Evolutionary conservation across 495 filamentous ascomycete genomes (phyloP).

Genomic region (Pseudoneurospora amorphoporcata): DNA sequence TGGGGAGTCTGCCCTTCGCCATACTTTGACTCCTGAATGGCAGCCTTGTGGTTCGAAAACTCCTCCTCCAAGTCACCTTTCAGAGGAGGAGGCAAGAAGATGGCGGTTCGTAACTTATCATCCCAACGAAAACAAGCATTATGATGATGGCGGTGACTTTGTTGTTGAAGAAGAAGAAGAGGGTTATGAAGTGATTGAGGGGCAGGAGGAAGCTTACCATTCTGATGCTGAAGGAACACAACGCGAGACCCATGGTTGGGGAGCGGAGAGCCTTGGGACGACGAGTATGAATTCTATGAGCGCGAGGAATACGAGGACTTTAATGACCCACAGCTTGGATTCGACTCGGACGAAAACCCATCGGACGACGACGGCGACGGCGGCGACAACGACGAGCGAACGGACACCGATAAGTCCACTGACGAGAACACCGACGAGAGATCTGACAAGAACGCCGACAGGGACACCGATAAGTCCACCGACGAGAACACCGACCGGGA

Average conservation of each 20-base stretch:
- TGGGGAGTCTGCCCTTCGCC: neutral
- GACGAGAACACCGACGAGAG: neutral
- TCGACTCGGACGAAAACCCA: no score
- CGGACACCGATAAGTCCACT: neutral
- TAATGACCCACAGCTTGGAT: no score
- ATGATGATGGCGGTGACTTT: neutral
- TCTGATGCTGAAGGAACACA: neutral
- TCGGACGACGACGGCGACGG: no score
- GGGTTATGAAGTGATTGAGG: neutral
- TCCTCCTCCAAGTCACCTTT: neutral
- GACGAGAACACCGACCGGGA: neutral
- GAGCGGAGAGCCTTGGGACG: no score
- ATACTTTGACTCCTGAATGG: neutral
- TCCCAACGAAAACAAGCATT: neutral
- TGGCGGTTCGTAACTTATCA: neutral
- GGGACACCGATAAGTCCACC: neutral
- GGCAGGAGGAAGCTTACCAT: neutral
- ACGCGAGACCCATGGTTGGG: no score
- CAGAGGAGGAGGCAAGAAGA: neutral
- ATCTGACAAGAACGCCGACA: neutral
- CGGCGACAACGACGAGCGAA: neutral
- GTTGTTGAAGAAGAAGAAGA: neutral
- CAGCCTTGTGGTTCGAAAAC: neutral
- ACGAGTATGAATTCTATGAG: neutral
- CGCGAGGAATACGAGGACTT: neutral